phyloP scores from a whole-genome alignment of 2,329 filamentous ascomycete genomes.

The Arachnomyces sp. region DNA sequence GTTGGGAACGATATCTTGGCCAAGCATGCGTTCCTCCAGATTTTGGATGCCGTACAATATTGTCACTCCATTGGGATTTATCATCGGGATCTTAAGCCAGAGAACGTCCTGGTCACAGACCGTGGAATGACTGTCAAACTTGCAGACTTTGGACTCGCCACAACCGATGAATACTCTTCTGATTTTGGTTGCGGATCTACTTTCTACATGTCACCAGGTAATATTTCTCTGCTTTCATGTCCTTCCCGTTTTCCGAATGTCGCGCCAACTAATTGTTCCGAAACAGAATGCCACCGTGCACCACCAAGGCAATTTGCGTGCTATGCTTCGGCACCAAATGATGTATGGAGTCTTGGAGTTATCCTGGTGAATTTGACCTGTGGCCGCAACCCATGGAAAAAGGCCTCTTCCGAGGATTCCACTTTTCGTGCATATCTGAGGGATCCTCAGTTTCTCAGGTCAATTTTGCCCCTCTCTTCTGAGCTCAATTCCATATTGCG shows the following conservation, averaged over 20 bases:
- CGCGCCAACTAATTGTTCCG: conserved; percentile 18
- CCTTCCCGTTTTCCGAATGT: conserved; percentile 3
- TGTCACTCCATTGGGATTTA: conserved; percentile 93
- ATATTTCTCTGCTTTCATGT: conserved; percentile 13
- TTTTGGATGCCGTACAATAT: conserved; percentile 91
- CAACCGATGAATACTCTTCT: conserved; percentile 70
- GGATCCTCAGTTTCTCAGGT: conserved; percentile 79
- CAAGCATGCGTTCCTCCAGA: conserved; percentile 84
- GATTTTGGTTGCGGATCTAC: conserved; percentile 98
- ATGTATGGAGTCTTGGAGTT: conserved; percentile 96
- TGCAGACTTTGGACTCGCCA: conserved; percentile 94
- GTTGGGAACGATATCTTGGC: conserved; percentile 84
- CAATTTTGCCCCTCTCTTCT: conserved; percentile 82
- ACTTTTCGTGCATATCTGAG: conserved; percentile 88
- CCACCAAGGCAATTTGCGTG: conserved; percentile 59
- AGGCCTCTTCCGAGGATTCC: conserved; percentile 84
- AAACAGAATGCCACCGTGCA: conserved; percentile 66
- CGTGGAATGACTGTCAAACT: conserved; percentile 85
- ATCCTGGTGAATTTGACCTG: conserved; percentile 97
- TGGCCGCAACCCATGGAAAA: conserved; percentile 98
- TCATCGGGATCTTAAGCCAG: conserved; percentile 94
- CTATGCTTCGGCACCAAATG: conserved; percentile 90
- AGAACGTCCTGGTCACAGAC: conserved; percentile 92
- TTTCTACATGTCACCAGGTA: conserved; percentile 99
- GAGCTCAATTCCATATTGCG: conserved; percentile 83